phyloP scores from a whole-genome alignment of 73 alveolate species.

The Paramecium bursaria region DNA sequence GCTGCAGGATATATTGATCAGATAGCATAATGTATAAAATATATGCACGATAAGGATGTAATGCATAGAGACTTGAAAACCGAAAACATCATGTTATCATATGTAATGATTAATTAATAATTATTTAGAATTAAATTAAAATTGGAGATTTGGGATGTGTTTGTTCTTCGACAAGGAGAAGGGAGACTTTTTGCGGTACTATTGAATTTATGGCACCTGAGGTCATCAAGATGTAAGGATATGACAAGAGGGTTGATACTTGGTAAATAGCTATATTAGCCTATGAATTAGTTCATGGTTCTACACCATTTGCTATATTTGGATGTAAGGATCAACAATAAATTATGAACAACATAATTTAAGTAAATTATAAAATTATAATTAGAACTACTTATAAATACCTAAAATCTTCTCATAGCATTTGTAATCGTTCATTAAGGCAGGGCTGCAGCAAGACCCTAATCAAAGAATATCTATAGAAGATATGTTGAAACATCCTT shows the following conservation, averaged over 20 bases:
- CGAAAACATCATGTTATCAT: constrained; percentile 65
- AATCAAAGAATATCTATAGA: too few species aligned
- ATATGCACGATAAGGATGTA: constrained; percentile 52
- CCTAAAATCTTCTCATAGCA: too few species aligned
- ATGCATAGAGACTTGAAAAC: constrained; percentile 66
- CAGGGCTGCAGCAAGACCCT: too few species aligned
- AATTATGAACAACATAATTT: constrained; percentile 11
- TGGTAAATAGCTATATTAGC: constrained; percentile 69
- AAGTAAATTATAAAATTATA: neutral
- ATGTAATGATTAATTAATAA: neutral
- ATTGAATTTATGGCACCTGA: constrained; percentile 89
- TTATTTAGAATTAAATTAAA: constrained; percentile 34
- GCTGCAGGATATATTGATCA: constrained; percentile 35
- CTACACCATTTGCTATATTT: constrained; percentile 56
- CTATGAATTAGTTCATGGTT: constrained; percentile 68
- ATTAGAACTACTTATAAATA: too few species aligned
- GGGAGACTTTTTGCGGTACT: constrained; percentile 85
- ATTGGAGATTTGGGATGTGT: constrained; percentile 75
- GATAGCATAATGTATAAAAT: constrained; percentile 15
- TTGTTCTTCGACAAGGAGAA: constrained; percentile 64
- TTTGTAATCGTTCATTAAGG: too few species aligned
- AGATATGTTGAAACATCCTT: too few species aligned
- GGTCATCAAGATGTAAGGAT: constrained; percentile 82
- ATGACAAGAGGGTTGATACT: constrained; percentile 74
- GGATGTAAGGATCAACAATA: constrained; percentile 20